These are phyloP conservation scores for Epichloe sibirici DNA, from an alignment of 2,329 filamentous ascomycete genomes.

Conservation along the genomic window DNA sequence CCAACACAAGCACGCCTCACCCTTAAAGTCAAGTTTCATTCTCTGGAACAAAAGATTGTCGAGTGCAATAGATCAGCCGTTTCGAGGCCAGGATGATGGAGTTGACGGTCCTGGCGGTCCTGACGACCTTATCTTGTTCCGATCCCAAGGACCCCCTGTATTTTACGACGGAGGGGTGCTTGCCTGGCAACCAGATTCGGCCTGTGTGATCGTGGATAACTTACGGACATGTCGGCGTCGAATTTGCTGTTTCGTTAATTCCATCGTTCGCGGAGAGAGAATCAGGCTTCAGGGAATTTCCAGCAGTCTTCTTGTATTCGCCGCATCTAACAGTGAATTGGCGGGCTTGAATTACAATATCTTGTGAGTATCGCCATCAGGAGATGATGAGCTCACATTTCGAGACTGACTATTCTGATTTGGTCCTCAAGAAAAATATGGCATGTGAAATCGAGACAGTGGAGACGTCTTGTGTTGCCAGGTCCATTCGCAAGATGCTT, in stretches of 20 bases:
- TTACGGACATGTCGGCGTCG: conserved; percentile 10
- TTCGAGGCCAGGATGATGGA: not conserved
- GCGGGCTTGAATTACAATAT: not conserved
- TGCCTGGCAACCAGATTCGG: conserved; percentile 15
- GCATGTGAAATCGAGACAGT: conserved; percentile 9
- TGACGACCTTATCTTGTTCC: not conserved
- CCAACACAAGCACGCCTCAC: conserved; percentile 6
- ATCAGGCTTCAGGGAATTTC: conserved; percentile 12
- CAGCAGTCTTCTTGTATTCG: not conserved
- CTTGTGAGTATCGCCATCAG: conserved; percentile 5
- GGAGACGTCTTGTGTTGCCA: conserved; percentile 12
- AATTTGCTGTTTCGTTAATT: conserved; percentile 9
- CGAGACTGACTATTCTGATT: not conserved
- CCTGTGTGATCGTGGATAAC: conserved; percentile 15
- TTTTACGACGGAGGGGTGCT: conserved; percentile 15
- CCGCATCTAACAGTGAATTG: not conserved
- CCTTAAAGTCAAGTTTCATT: conserved; percentile 9
- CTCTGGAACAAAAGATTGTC: conserved; percentile 2
- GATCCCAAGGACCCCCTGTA: conserved; percentile 5
- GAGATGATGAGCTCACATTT: no score
- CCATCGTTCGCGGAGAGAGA: conserved; percentile 8
- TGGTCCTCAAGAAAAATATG: conserved; percentile 10
- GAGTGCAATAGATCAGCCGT: not conserved
- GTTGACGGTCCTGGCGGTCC: not conserved
- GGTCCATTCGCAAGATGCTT: conserved; percentile 8